A percentile compares a stretch with the other conserved stretches of the same genome.
Conservation (phyloP, 176 grass and related monocot species). For the Ensete glaucum region DNA sequence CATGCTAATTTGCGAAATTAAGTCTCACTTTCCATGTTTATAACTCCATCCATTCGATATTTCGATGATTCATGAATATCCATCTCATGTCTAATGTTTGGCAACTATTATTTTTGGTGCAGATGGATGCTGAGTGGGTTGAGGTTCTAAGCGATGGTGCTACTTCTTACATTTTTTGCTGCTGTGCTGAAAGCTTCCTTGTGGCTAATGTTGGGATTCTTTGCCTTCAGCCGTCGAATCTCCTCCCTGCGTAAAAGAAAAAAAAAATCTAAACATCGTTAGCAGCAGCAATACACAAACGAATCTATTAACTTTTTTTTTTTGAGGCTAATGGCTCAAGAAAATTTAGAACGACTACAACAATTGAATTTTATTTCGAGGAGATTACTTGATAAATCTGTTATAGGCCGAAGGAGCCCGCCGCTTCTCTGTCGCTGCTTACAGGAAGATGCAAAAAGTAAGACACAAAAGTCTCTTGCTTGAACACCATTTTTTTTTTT, state of each 20-base stretch:
- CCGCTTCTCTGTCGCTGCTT: conserved; percentile 47
- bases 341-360: neutral
- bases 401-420: conserved; percentile 75
- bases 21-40: too few relatives aligned
- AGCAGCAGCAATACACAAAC: neutral
- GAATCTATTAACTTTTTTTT: too few relatives aligned
- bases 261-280: neutral
- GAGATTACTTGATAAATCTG: conserved; percentile 71
- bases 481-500: too few relatives aligned
- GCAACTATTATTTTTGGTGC: too few relatives aligned
- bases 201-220: conserved; percentile 65
- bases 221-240: conserved; percentile 62
- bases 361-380: neutral
- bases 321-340: too few relatives aligned
- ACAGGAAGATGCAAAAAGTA: neutral
- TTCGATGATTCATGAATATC: too few relatives aligned
- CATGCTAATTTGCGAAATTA: too few relatives aligned
- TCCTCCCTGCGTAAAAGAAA: conserved; percentile 37
- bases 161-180: conserved; percentile 25
- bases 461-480: too few relatives aligned
- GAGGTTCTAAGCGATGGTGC: too few relatives aligned
- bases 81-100: too few relatives aligned
- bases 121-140: too few relatives aligned
- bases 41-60: too few relatives aligned
- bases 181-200: conserved; percentile 71